Conservation (phyloP, 768 basidiomycete genomes). For the Boletus insuetus region DNA sequence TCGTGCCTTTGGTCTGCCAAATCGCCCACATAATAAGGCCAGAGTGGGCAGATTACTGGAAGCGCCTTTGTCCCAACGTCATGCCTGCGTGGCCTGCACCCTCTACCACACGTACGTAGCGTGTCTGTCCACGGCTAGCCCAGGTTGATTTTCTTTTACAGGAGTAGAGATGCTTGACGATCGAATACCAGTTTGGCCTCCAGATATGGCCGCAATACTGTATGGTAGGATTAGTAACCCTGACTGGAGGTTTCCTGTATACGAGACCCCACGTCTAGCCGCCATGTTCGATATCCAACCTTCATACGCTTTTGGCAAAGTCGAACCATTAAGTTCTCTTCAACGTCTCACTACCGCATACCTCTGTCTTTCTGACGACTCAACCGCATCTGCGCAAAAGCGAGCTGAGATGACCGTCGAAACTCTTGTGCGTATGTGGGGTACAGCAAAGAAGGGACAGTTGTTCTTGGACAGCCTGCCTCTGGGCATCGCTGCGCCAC, state of each 20-base stretch:
- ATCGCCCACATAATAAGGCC: conserved; percentile 63
- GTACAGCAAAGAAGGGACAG: conserved; percentile 39
- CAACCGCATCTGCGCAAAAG: conserved; percentile 49
- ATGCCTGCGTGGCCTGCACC: conserved; percentile 59
- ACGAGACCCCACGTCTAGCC: conserved; percentile 45
- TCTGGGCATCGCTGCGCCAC: conserved; percentile 69
- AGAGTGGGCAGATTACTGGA: conserved; percentile 95
- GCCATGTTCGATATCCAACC: conserved; percentile 47
- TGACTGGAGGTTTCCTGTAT: conserved; percentile 59
- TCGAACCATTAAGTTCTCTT: conserved; percentile 56
- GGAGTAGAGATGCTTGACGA: conserved; percentile 56
- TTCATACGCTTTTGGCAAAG: conserved; percentile 60
- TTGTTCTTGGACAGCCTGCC: conserved; percentile 57
- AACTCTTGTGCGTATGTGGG: conserved; percentile 45
- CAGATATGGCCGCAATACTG: conserved; percentile 70
- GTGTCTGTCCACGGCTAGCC: background rate
- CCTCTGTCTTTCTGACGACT: conserved; percentile 54
- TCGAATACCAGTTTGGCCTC: conserved; percentile 72
- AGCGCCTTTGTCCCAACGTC: conserved; percentile 67
- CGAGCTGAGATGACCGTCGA: conserved; percentile 66
- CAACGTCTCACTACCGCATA: conserved; percentile 57
- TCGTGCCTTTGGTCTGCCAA: conserved; percentile 63
- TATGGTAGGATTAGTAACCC: conserved; percentile 57
- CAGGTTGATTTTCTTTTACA: conserved; percentile 24
- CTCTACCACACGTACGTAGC: conserved; percentile 27